Percentiles rank a stretch among this genome's conserved stretches.
Conservation (phyloP, 345 rosid species). For the Salix suchowensis region DNA sequence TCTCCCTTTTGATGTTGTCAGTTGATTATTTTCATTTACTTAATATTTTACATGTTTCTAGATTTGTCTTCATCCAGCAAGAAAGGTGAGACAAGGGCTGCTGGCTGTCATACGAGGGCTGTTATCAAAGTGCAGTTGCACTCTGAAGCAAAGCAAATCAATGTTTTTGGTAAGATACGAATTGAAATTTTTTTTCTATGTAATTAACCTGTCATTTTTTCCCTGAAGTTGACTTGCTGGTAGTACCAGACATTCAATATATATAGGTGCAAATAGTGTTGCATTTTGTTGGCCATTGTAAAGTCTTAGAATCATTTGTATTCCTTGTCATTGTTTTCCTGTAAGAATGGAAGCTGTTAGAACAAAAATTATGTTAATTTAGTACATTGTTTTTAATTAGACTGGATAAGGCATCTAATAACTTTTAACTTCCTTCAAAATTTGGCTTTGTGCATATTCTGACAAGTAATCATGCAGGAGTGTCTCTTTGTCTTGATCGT, state of each 20-base stretch:
- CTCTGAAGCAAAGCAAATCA: constrained; percentile 59
- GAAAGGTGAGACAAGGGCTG: constrained; percentile 61
- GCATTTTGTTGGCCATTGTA: too few relatives aligned
- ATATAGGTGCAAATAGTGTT: too few relatives aligned
- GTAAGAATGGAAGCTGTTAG: too few relatives aligned
- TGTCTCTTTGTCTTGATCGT: constrained; percentile 70
- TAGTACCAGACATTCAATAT: too few relatives aligned
- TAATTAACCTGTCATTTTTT: not conserved
- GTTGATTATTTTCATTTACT: constrained; percentile 3
- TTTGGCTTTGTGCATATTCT: constrained; percentile 12
- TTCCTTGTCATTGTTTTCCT: too few relatives aligned
- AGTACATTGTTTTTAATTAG: too few relatives aligned
- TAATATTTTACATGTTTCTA: constrained; percentile 28
- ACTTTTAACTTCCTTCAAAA: not conserved
- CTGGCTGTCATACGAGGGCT: constrained; percentile 68
- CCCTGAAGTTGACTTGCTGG: not conserved
- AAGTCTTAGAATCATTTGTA: too few relatives aligned
- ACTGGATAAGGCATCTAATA: too few relatives aligned
- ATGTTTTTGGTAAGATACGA: constrained; percentile 68
- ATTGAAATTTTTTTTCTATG: not conserved
- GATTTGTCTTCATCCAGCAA: constrained; percentile 76
- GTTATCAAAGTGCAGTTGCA: constrained; percentile 53
- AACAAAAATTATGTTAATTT: too few relatives aligned
- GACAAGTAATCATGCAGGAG: constrained; percentile 54
- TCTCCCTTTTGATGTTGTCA: not conserved